Percentiles rank a stretch among this genome's conserved stretches.
These are phyloP conservation scores for maize (Zea mays) DNA, from an alignment of 176 grass and related monocot genomes.

Conservation along the genomic window DNA sequence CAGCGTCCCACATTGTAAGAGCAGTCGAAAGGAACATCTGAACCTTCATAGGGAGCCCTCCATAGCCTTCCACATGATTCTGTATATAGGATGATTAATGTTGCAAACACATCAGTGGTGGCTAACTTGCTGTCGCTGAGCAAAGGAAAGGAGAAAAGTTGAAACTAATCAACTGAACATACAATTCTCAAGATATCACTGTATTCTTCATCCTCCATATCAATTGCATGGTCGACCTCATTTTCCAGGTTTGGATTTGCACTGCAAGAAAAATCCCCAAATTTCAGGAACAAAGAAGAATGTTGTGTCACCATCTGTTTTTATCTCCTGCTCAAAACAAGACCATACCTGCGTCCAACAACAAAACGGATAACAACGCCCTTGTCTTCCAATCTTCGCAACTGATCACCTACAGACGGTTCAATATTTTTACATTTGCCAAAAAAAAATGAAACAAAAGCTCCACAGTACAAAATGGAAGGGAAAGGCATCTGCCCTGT, in stretches of 20 bases:
- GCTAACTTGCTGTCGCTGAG: neutral
- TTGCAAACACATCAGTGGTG: neutral
- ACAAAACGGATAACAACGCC: constrained; percentile 69
- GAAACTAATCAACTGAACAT: constrained; percentile 30
- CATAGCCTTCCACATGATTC: constrained; percentile 64
- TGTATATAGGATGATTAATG: constrained; percentile 22
- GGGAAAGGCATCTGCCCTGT: constrained; percentile 33
- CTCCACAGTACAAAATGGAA: neutral
- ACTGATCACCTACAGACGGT: constrained; percentile 44
- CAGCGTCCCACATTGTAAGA: constrained; percentile 64
- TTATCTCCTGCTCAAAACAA: neutral
- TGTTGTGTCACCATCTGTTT: neutral
- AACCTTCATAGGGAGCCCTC: constrained; percentile 54
- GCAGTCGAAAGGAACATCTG: constrained; percentile 68
- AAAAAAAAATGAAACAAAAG: neutral
- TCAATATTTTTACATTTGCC: neutral
- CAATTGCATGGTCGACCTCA: constrained; percentile 51
- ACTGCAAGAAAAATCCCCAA: constrained; percentile 27
- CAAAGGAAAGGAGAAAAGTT: neutral
- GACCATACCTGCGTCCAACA: constrained; percentile 60
- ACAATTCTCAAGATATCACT: constrained; percentile 70
- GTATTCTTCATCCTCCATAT: constrained; percentile 59
- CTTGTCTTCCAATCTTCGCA: constrained; percentile 60
- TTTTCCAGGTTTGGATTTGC: constrained; percentile 47
- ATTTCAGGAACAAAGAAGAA: constrained; percentile 21